Evolutionary conservation across 305 asterid genomes (phyloP), one percentile per base, ranked within the genome.

Genomic region (Coffea humblotiana): DNA sequence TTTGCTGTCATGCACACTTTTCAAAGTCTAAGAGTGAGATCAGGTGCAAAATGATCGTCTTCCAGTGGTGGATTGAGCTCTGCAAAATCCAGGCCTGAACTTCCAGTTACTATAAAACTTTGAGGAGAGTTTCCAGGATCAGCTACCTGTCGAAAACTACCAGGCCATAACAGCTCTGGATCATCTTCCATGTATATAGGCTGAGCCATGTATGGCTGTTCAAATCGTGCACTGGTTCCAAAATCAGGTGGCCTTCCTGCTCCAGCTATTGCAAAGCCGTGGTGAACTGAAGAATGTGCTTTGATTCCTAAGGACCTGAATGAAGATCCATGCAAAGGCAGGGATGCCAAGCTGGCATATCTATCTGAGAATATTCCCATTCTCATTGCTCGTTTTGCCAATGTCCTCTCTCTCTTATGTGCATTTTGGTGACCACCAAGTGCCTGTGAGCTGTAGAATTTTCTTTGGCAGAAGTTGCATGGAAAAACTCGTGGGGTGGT

Each of bases 401-500:
- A 78, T 0, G 88, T 84, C 66, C 93, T 71, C 47, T 91, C 95
- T 12, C 92, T 88, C 76, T 91, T 91, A n/a, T 91, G 95, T 4
- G 95, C 95, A 35, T 91, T 91, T 56, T 89, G 95, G 79, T 91
- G 95, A 70, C 93, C 93, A 0, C 93, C 93, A 0, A 91, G 88
- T 7, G 95, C 95, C 71, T 91, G 95, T 32, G 95, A 91, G 71
- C 95, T 91, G 84, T 84, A 88, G 88, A 91, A 91, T 43, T 91
- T 91, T 15, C 95, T 60, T 2, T 86, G 89, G 49, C 95, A 91
- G 81, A 86, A 91, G 75, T 88, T 91, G 90, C 95, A 91, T 1
- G 92, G 78, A 49, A 91, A 91, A 3, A 88, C 86, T 71, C 91
- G 73, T 27, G 83, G 88, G 2, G 78, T 23, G 8, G 75, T 76